Percentiles rank a stretch among this genome's conserved stretches.
These are phyloP conservation scores for Clarireedia paspali DNA, from an alignment of 2,329 filamentous ascomycete genomes.

Conservation along the genomic window DNA sequence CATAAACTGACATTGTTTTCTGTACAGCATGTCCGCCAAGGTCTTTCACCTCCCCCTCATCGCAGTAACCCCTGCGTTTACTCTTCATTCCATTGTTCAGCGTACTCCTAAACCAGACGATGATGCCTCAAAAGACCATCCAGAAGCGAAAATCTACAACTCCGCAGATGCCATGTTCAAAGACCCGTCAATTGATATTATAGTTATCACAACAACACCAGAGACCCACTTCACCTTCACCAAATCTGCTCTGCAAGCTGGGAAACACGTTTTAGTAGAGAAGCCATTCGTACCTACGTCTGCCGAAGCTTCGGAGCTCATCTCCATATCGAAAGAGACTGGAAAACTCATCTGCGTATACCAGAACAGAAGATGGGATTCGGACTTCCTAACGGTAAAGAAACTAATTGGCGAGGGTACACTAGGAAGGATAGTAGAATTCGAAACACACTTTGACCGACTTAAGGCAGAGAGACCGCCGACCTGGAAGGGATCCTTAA, in stretches of 20 bases:
- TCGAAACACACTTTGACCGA: slow-evolving; percentile 74
- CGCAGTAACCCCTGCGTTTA: slow-evolving; percentile 52
- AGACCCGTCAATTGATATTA: slow-evolving; percentile 58
- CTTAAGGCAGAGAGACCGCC: slow-evolving; percentile 52
- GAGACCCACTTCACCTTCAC: slow-evolving; percentile 61
- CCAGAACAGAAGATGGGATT: slow-evolving; percentile 59
- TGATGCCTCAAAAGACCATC: slow-evolving; percentile 63
- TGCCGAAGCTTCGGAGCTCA: slow-evolving; percentile 58
- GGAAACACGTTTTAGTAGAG: slow-evolving; percentile 74
- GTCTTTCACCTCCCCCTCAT: slow-evolving; percentile 81
- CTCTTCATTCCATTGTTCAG: slow-evolving; percentile 69
- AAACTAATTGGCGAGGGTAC: slow-evolving; percentile 51
- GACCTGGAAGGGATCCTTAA: slow-evolving; percentile 59
- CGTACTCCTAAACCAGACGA: slow-evolving; percentile 56
- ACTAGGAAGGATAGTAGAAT: slow-evolving; percentile 68
- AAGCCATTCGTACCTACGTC: slow-evolving; percentile 74
- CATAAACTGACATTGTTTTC: neutral
- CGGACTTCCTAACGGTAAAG: slow-evolving; percentile 65
- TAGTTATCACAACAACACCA: slow-evolving; percentile 65
- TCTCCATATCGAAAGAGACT: slow-evolving; percentile 31
- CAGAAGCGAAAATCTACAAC: slow-evolving; percentile 56
- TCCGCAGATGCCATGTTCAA: slow-evolving; percentile 54
- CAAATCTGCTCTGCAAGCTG: slow-evolving; percentile 55
- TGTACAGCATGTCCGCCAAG: slow-evolving; percentile 53
- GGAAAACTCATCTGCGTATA: slow-evolving; percentile 39